Base-by-base conservation (phyloP, 768 basidiomycete species). In the Dioszegia crocea region DNA sequence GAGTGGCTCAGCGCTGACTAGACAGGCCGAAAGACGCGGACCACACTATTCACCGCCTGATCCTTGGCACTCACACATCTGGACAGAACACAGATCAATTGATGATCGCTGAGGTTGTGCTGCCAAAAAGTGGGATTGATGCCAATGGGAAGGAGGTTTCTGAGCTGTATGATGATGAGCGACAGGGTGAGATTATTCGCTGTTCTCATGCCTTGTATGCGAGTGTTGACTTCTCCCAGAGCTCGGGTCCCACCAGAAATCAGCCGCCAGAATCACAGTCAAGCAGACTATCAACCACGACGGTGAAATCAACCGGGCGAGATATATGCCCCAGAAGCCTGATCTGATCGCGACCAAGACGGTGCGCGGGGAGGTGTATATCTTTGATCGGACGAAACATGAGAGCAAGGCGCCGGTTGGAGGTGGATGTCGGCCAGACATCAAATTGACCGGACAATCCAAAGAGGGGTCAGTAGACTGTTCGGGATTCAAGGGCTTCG, bases 241-340 rank as follows among this genome's bases (percentile, higher is more conserved):
- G 77, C 84, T 98, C 30, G 94, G 93, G n/a, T 88, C 89, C 3
- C 86, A 96, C 77, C 85, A 85, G 24, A 84, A 91, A 36, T 84
- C 87, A n/a, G 82, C 86, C 55, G 88, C 93, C 1, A 85, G 90
- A 24, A 86, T 98, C 62, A 87, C 88, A 69, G 84, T 94, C 77
- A 88, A 86, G 30, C 96, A 99, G 76, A 86, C 84, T 65, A 98
- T 99, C 80, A 93, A 92, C 76, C 96, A 99, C 77, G 83, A 83
- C 3, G 90, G 91, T 40, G 96, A 99, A 76, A 90, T 98, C 71
- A 99, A 99, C 78, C 82, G 92, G 43, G 96, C 96, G 60, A 85
- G 96, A 52, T 99, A 98, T 77, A 98, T 98, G 93, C 96, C 96
- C 5, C 94, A 98, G 78, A 99, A 98, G 72, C 89, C 92, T 1